Conservation (phyloP, 2,329 filamentous ascomycete genomes). For the Pyrenochaeta sp. region DNA sequence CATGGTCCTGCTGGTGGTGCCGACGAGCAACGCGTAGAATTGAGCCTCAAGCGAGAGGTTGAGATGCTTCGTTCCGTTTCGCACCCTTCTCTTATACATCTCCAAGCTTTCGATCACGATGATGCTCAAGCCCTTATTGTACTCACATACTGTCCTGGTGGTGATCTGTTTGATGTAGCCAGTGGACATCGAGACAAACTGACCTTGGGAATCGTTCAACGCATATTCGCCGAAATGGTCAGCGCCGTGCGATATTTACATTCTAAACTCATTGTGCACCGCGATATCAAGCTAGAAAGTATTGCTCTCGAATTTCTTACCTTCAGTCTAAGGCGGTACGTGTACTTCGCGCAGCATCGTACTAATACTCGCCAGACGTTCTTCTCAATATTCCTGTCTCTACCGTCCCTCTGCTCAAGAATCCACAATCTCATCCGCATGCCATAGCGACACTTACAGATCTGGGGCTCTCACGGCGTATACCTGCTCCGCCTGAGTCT, state of each 20-base stretch:
- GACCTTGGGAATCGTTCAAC: slow-evolving; percentile 73
- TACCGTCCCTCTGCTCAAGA: slow-evolving; percentile 68
- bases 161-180: slow-evolving; percentile 93
- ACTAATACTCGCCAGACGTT: slow-evolving; percentile 70
- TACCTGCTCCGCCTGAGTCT: slow-evolving; percentile 75
- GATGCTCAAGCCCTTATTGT: slow-evolving; percentile 83
- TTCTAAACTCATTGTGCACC: slow-evolving; percentile 84
- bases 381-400: slow-evolving; percentile 82
- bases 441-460: slow-evolving; percentile 91
- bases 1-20: slow-evolving; percentile 93
- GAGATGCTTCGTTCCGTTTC: slow-evolving; percentile 90
- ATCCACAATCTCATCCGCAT: slow-evolving; percentile 80
- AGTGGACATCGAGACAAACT: slow-evolving; percentile 75
- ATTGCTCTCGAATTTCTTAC: slow-evolving; percentile 51
- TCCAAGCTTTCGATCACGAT: slow-evolving; percentile 91
- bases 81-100: slow-evolving; percentile 88
- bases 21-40: slow-evolving; percentile 90
- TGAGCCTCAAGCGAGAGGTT: slow-evolving; percentile 91
- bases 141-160: slow-evolving; percentile 89
- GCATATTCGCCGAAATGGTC: slow-evolving; percentile 90
- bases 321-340: slow-evolving; percentile 22
- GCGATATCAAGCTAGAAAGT: slow-evolving; percentile 99
- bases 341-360: slow-evolving; percentile 25
- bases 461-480: slow-evolving; percentile 85
- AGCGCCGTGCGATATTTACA: slow-evolving; percentile 88